Evolutionary conservation across 148 eudicot species (phyloP).

Genomic region (Fallopia convolvulus): DNA sequence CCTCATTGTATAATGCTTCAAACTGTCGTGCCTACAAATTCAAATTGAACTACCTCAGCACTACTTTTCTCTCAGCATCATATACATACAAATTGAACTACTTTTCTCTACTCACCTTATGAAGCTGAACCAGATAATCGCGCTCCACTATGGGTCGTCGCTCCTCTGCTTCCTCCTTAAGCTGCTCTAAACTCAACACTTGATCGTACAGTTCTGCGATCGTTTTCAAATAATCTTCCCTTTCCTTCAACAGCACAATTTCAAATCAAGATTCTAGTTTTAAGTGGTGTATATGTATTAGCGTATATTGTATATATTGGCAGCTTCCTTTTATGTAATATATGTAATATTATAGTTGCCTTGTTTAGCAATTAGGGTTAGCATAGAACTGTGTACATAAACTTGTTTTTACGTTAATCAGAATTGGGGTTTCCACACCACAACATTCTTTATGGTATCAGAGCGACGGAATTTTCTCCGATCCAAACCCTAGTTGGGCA

Average conservation of each 20-base stretch:
- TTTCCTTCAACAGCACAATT: not conserved
- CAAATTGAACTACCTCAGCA: not conserved
- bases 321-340: too few species aligned
- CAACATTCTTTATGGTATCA: too few species aligned
- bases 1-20: not conserved
- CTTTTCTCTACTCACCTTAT: not conserved
- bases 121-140: not conserved
- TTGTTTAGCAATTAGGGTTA: too few species aligned
- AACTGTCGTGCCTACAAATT: not conserved
- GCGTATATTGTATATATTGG: too few species aligned
- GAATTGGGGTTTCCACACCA: too few species aligned
- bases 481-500: too few species aligned
- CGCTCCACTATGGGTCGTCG: not conserved
- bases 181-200: not conserved
- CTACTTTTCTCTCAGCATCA: not conserved
- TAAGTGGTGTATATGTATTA: too few species aligned
- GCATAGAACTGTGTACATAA: too few species aligned
- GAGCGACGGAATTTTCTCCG: too few species aligned
- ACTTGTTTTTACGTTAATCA: too few species aligned
- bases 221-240: not conserved
- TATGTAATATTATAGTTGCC: too few species aligned
- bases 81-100: not conserved
- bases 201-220: not conserved
- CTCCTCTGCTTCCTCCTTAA: not conserved
- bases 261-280: not conserved